Percentiles rank a stretch among this genome's conserved stretches.
Conservation (phyloP, 2,329 filamentous ascomycete genomes). For the Pseudogymnoascus sp. region DNA sequence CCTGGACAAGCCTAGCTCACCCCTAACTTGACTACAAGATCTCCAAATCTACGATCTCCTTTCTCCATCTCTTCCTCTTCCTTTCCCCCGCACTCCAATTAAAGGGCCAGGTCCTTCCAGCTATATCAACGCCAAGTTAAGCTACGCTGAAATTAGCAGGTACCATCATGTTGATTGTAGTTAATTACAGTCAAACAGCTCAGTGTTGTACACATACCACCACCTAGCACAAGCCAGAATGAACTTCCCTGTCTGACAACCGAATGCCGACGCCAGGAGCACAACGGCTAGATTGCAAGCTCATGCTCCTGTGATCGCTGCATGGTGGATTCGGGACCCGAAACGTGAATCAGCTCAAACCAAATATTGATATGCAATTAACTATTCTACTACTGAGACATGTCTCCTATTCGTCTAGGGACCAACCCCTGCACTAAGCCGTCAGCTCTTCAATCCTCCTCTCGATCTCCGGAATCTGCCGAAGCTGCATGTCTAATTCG, state of each 20-base stretch:
- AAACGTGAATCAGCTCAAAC: neutral
- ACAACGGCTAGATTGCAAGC: neutral
- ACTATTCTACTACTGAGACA: constrained; percentile 5
- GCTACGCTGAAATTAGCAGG: constrained; percentile 1
- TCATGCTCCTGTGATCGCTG: neutral
- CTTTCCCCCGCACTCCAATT: constrained; percentile 3
- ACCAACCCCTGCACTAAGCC: constrained; percentile 28
- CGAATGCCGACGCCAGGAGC: neutral
- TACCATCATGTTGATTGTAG: neutral
- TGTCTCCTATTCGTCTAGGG: neutral
- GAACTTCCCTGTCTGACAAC: neutral
- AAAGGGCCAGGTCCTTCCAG: neutral
- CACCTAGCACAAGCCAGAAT: neutral
- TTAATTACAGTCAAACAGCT: neutral
- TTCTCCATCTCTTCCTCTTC: neutral
- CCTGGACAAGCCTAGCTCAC: neutral
- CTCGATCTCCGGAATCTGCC: constrained; percentile 83
- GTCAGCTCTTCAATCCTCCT: constrained; percentile 75
- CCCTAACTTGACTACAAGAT: neutral
- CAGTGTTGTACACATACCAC: neutral
- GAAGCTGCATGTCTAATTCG: constrained; percentile 76
- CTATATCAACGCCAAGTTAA: neutral
- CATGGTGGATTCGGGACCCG: neutral
- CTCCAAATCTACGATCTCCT: neutral
- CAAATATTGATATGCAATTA: constrained; percentile 5